Evolutionary conservation across 345 rosid genomes (phyloP), one percentile per base, ranked within the genome.

Genomic region (rapeseed (Brassica napus)): DNA sequence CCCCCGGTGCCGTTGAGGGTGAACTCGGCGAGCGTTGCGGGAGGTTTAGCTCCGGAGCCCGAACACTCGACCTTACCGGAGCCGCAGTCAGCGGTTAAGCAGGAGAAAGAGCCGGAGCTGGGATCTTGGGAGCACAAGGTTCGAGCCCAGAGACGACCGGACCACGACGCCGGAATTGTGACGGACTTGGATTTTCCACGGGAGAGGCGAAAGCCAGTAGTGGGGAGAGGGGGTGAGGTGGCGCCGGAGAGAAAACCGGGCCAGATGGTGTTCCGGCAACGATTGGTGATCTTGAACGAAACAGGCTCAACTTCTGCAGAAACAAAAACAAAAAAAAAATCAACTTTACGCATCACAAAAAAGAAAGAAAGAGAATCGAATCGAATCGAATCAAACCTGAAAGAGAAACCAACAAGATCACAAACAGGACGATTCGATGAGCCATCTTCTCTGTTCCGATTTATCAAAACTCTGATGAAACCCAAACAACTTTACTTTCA

Each of bases 1-100:
- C 95, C 95, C 0, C 72, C 73, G 37, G 78, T 90, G 23, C 95
- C 98, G 87, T 94, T 90, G 4, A 94, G 82, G 0, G 98, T 90
- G 85, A 92, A 92, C 89, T 94, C 96, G 26, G 94, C 98, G 8
- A 94, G 88, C 4, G 98, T 94, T 7, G 96, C 94, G 0, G 98
- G 97, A 0, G 95, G 97, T 62, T 83, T 82, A 37, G 96, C 96
- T 21, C 98, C 98, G 0, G 82, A 52, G 2, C 97, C 96, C 21
- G 82, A 63, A 82, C 95, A 94, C 64, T 91, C 90, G 1, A 91
- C 52, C 23, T 78, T 82, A 2, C 87, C 94, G 44, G 96, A 89
- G 44, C 93, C 98, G 26, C 98, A 94, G 21, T 94, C 97, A n/a
- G 78, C 98, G 28, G 93, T 92, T 0, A 79, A 65, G 81, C 98